These are phyloP conservation scores for Solanum rostratum DNA, from an alignment of 257 asterid species.

Conservation along the genomic window DNA sequence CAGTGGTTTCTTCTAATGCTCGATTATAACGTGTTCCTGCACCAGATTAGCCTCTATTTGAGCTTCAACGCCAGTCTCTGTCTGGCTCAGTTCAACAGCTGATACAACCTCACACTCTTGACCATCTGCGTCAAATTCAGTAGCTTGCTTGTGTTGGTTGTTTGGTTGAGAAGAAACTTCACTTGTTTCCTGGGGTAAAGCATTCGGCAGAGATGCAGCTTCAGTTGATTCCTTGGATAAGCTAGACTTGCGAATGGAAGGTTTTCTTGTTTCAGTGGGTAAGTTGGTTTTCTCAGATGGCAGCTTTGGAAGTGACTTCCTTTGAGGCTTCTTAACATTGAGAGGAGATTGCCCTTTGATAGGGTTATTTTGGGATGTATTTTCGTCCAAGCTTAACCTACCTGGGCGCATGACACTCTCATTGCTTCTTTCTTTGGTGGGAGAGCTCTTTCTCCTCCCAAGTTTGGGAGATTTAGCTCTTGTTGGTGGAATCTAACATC, in stretches of 20 bases:
- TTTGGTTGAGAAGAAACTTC: conserved; percentile 9
- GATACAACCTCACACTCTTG: background rate
- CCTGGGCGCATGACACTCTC: conserved; percentile 18
- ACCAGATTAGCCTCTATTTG: background rate
- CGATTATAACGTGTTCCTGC: conserved; percentile 9
- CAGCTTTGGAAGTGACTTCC: conserved; percentile 81
- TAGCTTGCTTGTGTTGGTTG: background rate
- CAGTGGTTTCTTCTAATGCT: conserved; percentile 6
- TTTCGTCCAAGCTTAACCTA: conserved; percentile 61
- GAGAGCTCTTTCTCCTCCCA: conserved; percentile 48
- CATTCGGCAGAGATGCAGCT: conserved; percentile 5
- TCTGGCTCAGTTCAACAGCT: background rate
- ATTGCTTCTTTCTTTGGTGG: conserved; percentile 28
- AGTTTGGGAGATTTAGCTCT: conserved; percentile 75
- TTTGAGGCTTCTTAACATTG: conserved; percentile 45
- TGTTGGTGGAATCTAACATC: conserved; percentile 56
- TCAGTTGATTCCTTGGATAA: conserved; percentile 30
- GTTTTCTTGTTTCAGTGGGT: conserved; percentile 34
- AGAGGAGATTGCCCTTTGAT: conserved; percentile 28
- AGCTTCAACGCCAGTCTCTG: conserved; percentile 4
- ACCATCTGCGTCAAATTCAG: background rate
- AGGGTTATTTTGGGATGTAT: conserved; percentile 23
- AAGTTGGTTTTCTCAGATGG: conserved; percentile 56
- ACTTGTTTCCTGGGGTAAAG: conserved; percentile 7
- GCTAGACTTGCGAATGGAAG: conserved; percentile 20